Conservation (phyloP, 768 basidiomycete genomes). For the Trametes punicea region DNA sequence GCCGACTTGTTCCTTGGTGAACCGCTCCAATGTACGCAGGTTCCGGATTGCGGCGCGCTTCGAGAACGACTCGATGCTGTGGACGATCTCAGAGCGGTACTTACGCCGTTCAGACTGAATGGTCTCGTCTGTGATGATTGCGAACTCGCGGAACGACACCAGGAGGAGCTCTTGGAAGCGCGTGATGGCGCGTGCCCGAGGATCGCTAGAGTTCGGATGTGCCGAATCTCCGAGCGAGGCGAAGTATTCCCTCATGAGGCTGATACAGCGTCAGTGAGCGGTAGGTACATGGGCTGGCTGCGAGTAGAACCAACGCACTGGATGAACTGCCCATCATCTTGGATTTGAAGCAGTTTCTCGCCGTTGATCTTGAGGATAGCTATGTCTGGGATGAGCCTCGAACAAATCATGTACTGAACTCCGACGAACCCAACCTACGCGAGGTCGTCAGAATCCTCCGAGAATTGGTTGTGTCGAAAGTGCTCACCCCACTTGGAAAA, state of each 20-base stretch:
- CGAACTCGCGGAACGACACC: constrained; percentile 97
- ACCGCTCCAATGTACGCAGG: constrained; percentile 71
- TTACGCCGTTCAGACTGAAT: constrained; percentile 83
- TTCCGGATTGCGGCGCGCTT: constrained; percentile 90
- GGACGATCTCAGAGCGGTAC: constrained; percentile 85
- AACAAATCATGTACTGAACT: constrained; percentile 21
- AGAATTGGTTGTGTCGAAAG: not conserved
- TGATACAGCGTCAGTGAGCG: constrained; percentile 28
- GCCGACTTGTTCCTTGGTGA: constrained; percentile 84
- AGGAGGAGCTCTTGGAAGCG: constrained; percentile 96
- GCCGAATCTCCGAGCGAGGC: constrained; percentile 90
- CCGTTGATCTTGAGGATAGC: constrained; percentile 99
- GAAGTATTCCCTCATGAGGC: constrained; percentile 95
- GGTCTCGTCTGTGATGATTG: constrained; percentile 92
- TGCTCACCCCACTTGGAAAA: constrained; percentile 96
- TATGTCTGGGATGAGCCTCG: constrained; percentile 25
- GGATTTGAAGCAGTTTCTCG: constrained; percentile 84
- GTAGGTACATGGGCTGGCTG: too few species aligned
- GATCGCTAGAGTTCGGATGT: constrained; percentile 84
- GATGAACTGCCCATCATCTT: constrained; percentile 96
- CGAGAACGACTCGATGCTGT: constrained; percentile 90
- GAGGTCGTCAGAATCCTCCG: not conserved
- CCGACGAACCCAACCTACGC: constrained; percentile 54
- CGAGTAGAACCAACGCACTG: constrained; percentile 50
- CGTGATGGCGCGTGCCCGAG: constrained; percentile 89